Conservation (phyloP, 768 basidiomycete species). For the Cantharellus anzutake region DNA sequence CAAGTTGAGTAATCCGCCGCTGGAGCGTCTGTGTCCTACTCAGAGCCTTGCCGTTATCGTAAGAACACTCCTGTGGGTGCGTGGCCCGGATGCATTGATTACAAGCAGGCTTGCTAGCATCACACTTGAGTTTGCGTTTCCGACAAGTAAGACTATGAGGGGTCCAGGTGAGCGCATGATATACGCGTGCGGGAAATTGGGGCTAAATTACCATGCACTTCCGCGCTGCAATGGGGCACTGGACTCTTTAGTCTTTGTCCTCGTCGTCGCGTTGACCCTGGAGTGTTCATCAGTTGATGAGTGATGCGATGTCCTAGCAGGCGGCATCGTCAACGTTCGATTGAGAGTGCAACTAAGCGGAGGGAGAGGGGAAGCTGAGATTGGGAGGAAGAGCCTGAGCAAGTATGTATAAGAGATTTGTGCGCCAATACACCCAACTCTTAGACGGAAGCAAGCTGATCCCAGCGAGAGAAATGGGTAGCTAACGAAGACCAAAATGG, state of each 20-base stretch:
- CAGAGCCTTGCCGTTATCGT: slow-evolving; percentile 32
- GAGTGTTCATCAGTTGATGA: too few species aligned
- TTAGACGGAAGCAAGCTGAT: too few species aligned
- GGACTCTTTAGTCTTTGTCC: not conserved
- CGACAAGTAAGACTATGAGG: not conserved
- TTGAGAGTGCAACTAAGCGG: not conserved
- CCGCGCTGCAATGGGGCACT: not conserved
- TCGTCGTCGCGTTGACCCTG: not conserved
- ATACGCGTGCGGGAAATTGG: not conserved
- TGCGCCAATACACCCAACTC: too few species aligned
- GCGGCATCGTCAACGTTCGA: not conserved
- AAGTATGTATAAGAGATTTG: too few species aligned
- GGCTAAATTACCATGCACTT: not conserved
- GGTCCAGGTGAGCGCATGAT: not conserved
- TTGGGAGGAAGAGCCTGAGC: not conserved
- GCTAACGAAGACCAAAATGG: too few species aligned
- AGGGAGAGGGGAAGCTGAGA: not conserved
- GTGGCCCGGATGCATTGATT: slow-evolving; percentile 64
- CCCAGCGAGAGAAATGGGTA: too few species aligned
- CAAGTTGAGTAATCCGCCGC: not conserved
- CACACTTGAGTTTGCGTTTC: slow-evolving; percentile 29
- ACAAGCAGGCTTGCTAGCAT: slow-evolving; percentile 58
- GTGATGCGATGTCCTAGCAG: too few species aligned
- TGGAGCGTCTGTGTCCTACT: slow-evolving; percentile 3
- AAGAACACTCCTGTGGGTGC: slow-evolving; percentile 55